These are phyloP conservation scores for Diddensiella transvaalensis DNA, from an alignment of 805 yeast genomes.

Conservation along the genomic window DNA sequence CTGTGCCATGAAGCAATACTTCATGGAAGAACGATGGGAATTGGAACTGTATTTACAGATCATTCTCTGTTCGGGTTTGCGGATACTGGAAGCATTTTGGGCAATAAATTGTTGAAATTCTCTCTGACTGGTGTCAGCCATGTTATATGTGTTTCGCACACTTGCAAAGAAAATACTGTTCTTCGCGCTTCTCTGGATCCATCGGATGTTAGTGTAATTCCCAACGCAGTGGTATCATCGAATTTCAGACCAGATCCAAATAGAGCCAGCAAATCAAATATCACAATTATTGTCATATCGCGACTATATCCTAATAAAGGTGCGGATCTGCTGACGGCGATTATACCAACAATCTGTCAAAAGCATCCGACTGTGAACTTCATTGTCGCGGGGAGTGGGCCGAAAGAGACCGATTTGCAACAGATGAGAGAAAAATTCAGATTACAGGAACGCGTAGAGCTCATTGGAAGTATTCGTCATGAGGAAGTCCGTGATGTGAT, in stretches of 20 bases:
- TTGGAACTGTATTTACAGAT: slow-evolving; percentile 88
- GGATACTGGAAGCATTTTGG: slow-evolving; percentile 74
- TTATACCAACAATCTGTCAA: slow-evolving; percentile 78
- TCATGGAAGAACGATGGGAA: slow-evolving; percentile 92
- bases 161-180: slow-evolving; percentile 94
- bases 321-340: slow-evolving; percentile 78
- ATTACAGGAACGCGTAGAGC: slow-evolving; percentile 80
- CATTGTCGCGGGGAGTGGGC: slow-evolving; percentile 95
- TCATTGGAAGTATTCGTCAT: slow-evolving; percentile 84
- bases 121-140: slow-evolving; percentile 84
- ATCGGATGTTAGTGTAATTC: slow-evolving; percentile 76
- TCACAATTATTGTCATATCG: slow-evolving; percentile 87
- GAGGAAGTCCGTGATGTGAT: slow-evolving; percentile 90
- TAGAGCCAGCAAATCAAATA: slow-evolving; percentile 36
- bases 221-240: slow-evolving; percentile 89
- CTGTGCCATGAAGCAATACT: slow-evolving; percentile 85
- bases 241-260: slow-evolving; percentile 54
- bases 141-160: slow-evolving; percentile 93
- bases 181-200: slow-evolving; percentile 83
- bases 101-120: slow-evolving; percentile 81
- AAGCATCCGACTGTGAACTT: slow-evolving; percentile 63
- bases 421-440: slow-evolving; percentile 89
- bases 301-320: slow-evolving; percentile 95
- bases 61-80: slow-evolving; percentile 95
- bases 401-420: slow-evolving; percentile 86